Percentiles rank a stretch among this genome's conserved stretches.
phyloP scores from a whole-genome alignment of 768 basidiomycete genomes.

The Astraeus odoratus region DNA sequence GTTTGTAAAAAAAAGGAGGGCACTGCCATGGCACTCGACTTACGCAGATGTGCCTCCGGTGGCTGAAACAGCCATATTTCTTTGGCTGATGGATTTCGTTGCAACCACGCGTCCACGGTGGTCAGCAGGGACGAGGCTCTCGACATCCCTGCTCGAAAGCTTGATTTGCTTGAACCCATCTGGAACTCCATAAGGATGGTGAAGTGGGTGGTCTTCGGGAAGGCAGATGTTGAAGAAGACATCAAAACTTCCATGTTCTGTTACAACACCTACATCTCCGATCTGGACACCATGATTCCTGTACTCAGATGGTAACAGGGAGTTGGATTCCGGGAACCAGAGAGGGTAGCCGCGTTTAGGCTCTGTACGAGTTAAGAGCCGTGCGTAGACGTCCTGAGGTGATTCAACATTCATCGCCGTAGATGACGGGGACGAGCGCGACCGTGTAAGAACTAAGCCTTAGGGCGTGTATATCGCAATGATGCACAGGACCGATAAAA shows the following conservation, averaged over 20 bases:
- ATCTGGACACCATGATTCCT: slow-evolving; percentile 21
- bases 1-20: too few species aligned
- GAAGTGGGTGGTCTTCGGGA: slow-evolving; percentile 21
- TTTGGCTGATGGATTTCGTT: not conserved
- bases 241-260: slow-evolving; percentile 18
- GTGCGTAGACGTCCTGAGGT: slow-evolving; percentile 7
- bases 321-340: slow-evolving; percentile 23
- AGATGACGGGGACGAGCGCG: too few species aligned
- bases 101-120: not conserved
- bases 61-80: not conserved
- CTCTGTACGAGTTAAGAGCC: slow-evolving; percentile 6
- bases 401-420: not conserved
- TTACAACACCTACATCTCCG: slow-evolving; percentile 29
- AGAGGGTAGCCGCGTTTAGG: slow-evolving; percentile 23
- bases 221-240: slow-evolving; percentile 30
- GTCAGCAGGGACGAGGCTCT: not conserved
- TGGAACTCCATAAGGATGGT: slow-evolving; percentile 16
- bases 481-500: too few species aligned
- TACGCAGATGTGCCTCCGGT: not conserved
- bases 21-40: too few species aligned
- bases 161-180: slow-evolving; percentile 15
- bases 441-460: too few species aligned
- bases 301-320: slow-evolving; percentile 16
- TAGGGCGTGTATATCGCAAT: too few species aligned
- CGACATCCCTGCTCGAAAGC: not conserved